Percentiles rank a stretch among this genome's conserved stretches.
phyloP scores from a whole-genome alignment of 2,329 filamentous ascomycete genomes.

The Penicillium sp. region DNA sequence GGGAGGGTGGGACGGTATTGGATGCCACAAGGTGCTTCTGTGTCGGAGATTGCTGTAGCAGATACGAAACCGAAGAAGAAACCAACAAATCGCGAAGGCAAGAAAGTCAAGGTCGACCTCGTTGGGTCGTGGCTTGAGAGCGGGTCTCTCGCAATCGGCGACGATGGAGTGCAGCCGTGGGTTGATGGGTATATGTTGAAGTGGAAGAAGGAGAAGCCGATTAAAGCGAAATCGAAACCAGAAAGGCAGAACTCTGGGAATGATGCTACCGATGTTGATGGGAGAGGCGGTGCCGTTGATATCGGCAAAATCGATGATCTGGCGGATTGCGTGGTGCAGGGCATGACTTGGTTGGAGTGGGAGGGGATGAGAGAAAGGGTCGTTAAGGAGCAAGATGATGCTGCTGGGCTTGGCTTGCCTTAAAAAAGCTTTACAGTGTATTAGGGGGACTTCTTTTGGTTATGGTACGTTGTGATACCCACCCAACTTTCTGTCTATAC shows the following conservation, averaged over 20 bases:
- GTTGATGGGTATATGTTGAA: conserved; percentile 37
- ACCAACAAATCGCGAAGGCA: conserved; percentile 37
- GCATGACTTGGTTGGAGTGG: conserved; percentile 77
- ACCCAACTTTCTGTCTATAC: not conserved
- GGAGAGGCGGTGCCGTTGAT: conserved; percentile 13
- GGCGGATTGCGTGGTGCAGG: conserved; percentile 79
- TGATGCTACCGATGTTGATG: conserved; percentile 21
- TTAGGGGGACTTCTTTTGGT: not conserved
- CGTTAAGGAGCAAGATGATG: conserved; percentile 14
- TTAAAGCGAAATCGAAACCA: not conserved
- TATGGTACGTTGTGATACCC: not conserved
- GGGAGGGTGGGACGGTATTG: conserved; percentile 33
- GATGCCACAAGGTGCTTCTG: conserved; percentile 26
- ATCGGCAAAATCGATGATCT: conserved; percentile 77
- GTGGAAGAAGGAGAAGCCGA: conserved; percentile 26
- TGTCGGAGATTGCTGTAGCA: not conserved
- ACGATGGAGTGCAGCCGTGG: conserved; percentile 24
- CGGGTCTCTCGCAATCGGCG: not conserved
- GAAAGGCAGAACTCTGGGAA: not conserved
- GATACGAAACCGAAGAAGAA: not conserved
- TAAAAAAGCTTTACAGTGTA: not conserved
- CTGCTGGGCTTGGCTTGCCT: not conserved
- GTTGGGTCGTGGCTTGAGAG: conserved; percentile 59
- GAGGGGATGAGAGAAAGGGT: conserved; percentile 51
- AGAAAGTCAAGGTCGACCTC: conserved; percentile 66